Evolutionary conservation across 176 grass and related monocot genomes (phyloP).

Genomic region (Guadua angustifolia): DNA sequence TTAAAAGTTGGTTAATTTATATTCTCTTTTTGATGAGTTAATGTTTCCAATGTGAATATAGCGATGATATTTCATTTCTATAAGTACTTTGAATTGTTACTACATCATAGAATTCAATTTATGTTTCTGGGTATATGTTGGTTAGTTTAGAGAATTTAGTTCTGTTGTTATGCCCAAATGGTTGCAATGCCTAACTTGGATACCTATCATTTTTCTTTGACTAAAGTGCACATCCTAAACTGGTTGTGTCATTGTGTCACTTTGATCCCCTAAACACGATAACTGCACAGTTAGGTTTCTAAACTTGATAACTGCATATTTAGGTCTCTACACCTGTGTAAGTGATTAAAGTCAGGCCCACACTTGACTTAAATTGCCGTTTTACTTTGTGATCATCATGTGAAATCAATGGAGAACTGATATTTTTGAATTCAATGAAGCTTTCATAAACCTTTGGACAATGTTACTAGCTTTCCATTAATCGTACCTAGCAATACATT

Average conservation of each 20-base stretch:
- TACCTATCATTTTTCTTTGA: not conserved
- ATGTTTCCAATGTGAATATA: not conserved
- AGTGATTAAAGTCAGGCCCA: not conserved
- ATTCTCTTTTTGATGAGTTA: not conserved
- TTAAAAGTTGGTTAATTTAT: not conserved
- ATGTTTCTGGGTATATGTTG: not conserved
- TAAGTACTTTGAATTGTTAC: conserved; percentile 14
- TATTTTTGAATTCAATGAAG: no score
- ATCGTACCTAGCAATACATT: not conserved
- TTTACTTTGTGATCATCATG: not conserved
- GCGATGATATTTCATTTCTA: not conserved
- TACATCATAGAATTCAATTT: not conserved
- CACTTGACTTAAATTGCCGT: no score
- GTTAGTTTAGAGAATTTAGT: not conserved
- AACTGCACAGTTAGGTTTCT: not conserved
- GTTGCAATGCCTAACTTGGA: not conserved
- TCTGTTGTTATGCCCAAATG: not conserved
- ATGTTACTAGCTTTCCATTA: not conserved
- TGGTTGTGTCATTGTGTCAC: not conserved
- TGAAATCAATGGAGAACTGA: not conserved
- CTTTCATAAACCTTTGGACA: no score
- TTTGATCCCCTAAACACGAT: not conserved
- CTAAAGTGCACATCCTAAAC: not conserved
- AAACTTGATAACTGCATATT: not conserved
- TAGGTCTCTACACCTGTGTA: not conserved